Percentiles rank a stretch among this genome's conserved stretches.
phyloP scores from a whole-genome alignment of 129 eudicot genomes.

The Chrysanthemum makinoi region DNA sequence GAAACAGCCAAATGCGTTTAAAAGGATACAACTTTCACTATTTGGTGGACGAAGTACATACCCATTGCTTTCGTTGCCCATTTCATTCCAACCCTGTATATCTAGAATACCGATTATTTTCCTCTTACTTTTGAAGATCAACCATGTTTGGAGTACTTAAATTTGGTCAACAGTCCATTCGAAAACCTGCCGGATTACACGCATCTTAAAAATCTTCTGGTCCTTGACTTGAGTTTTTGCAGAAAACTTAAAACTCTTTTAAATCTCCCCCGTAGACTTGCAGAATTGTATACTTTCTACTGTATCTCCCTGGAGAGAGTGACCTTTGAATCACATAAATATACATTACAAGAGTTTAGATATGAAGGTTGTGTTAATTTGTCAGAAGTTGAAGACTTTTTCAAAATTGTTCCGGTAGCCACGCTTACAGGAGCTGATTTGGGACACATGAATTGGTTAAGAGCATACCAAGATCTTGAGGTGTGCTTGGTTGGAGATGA shows the following conservation, averaged over 20 bases:
- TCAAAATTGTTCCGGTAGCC: conserved; percentile 20
- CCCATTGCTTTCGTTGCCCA: too few species aligned
- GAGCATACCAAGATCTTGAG: conserved; percentile 19
- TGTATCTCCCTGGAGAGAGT: neutral
- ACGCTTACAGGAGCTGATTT: conserved; percentile 20
- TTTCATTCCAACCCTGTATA: too few species aligned
- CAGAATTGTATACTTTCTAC: conserved; percentile 7
- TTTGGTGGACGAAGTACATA: too few species aligned
- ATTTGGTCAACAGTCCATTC: neutral
- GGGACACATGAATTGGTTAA: conserved; percentile 29
- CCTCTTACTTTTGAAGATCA: neutral
- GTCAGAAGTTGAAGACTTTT: conserved; percentile 27
- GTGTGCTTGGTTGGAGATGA: conserved; percentile 28
- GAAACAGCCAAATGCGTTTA: too few species aligned
- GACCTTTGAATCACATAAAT: too few species aligned
- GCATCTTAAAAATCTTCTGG: conserved; percentile 20
- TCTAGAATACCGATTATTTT: neutral
- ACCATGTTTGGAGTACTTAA: conserved; percentile 3
- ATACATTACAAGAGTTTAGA: too few species aligned
- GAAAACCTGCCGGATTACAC: neutral
- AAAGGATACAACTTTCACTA: too few species aligned
- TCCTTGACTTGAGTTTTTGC: conserved; percentile 19
- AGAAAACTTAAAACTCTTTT: neutral
- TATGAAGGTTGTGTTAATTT: conserved; percentile 14
- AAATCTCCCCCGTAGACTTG: neutral